phyloP scores from a whole-genome alignment of 139 green algal species.

The Tetratostichococcus sp. region DNA sequence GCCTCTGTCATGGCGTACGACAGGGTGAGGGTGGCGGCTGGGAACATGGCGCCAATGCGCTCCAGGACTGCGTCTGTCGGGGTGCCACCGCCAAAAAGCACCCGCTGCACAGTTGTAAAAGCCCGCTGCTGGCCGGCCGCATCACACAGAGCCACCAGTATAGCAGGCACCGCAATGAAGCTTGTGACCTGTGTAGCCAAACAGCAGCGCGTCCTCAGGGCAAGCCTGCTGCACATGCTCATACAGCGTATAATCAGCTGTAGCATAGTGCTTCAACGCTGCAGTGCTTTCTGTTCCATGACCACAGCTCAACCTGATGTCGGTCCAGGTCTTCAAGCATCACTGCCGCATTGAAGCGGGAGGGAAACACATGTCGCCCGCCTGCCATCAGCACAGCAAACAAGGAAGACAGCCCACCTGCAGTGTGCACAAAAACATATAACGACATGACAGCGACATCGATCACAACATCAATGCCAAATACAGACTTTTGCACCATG shows the following conservation, averaged over 20 bases:
- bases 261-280: too few relatives aligned
- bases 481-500: too few relatives aligned
- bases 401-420: conserved; percentile 72
- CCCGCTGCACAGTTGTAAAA: conserved; percentile 5
- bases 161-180: conserved; percentile 84
- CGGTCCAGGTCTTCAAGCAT: conserved; percentile 44
- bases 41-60: conserved; percentile 35
- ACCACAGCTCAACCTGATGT: conserved; percentile 4
- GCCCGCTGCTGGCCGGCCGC: background rate
- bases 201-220: too few relatives aligned
- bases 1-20: conserved; percentile 91
- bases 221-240: too few relatives aligned
- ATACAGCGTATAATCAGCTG: too few relatives aligned
- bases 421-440: conserved; percentile 15
- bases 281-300: background rate
- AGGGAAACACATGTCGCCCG: conserved; percentile 51
- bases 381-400: conserved; percentile 71
- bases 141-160: conserved; percentile 69
- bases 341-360: conserved; percentile 16
- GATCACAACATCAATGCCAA: too few relatives aligned
- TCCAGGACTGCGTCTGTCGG: background rate
- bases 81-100: conserved; percentile 44
- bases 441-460: too few relatives aligned
- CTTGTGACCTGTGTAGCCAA: conserved; percentile 46
- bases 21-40: conserved; percentile 46